Conservation (phyloP, 441 rosid genomes). For the Iberis amara region DNA sequence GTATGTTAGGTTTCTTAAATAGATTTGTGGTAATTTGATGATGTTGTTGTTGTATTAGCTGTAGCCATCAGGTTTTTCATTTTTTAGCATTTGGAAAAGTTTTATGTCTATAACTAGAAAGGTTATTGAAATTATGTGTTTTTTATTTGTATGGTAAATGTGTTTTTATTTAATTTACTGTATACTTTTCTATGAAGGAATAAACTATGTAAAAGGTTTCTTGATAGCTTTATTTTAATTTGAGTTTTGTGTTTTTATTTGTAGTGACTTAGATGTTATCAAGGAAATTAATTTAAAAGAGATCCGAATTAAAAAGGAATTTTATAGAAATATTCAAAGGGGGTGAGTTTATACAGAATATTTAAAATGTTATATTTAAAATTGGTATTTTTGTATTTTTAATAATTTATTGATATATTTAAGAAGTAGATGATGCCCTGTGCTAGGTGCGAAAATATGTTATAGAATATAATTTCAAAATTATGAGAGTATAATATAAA, state of each 20-base stretch:
- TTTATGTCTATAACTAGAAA: conserved; percentile 21
- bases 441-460: no score
- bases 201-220: neutral
- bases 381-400: no score
- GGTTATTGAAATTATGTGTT: neutral
- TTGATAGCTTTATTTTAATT: neutral
- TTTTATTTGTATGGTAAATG: neutral
- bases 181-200: neutral
- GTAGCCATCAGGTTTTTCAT: conserved; percentile 13
- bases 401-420: no score
- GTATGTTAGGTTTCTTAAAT: conserved; percentile 20
- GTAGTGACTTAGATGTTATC: no score
- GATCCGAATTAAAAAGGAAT: no score
- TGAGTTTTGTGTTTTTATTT: neutral
- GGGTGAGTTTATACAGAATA: no score
- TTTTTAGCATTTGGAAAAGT: conserved; percentile 11
- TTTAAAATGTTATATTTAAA: no score
- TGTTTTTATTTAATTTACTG: neutral
- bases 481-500: no score
- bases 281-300: neutral
- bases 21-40: conserved; percentile 14
- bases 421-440: no score
- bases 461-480: no score
- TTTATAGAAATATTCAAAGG: no score
- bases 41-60: conserved; percentile 10